phyloP scores from a whole-genome alignment of 805 yeast species.

The Maudiozyma serrabonitensis region DNA sequence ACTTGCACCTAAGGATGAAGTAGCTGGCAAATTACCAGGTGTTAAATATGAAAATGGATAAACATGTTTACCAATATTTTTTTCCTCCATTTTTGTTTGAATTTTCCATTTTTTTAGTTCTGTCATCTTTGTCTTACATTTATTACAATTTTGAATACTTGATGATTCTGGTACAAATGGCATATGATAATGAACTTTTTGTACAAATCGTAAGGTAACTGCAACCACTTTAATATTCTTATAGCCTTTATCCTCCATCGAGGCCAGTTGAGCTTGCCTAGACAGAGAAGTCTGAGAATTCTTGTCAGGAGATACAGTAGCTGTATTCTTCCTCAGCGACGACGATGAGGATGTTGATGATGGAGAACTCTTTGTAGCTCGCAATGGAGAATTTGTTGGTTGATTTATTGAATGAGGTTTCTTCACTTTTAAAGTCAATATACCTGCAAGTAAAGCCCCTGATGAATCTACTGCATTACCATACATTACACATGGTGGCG shows the following conservation, averaged over 20 bases:
- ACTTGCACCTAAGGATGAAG: slow-evolving; percentile 48
- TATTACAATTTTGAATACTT: slow-evolving; percentile 42
- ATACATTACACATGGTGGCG: slow-evolving; percentile 83
- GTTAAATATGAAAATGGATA: slow-evolving; percentile 86
- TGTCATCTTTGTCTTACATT: slow-evolving; percentile 46
- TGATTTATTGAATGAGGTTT: background rate
- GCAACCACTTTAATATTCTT: slow-evolving; percentile 43
- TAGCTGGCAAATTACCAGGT: slow-evolving; percentile 83
- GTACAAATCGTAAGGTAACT: slow-evolving; percentile 62
- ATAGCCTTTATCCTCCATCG: slow-evolving; percentile 15
- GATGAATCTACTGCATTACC: slow-evolving; percentile 71
- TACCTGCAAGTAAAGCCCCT: slow-evolving; percentile 80
- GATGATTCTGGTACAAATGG: slow-evolving; percentile 51
- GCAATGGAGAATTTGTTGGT: background rate
- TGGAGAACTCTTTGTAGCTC: background rate
- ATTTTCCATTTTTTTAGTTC: slow-evolving; percentile 87
- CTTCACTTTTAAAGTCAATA: slow-evolving; percentile 50
- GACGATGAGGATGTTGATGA: background rate
- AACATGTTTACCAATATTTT: slow-evolving; percentile 63
- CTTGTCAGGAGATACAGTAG: background rate
- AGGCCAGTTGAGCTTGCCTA: slow-evolving; percentile 8
- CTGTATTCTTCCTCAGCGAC: background rate
- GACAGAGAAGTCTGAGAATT: slow-evolving; percentile 11
- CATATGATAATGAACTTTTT: slow-evolving; percentile 52
- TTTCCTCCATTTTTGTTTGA: slow-evolving; percentile 45